A percentile compares a stretch with the other conserved stretches of the same genome.
These are phyloP conservation scores for Backusella morwellensis DNA, from an alignment of 192 early-diverging fungal genomes.

Conservation along the genomic window DNA sequence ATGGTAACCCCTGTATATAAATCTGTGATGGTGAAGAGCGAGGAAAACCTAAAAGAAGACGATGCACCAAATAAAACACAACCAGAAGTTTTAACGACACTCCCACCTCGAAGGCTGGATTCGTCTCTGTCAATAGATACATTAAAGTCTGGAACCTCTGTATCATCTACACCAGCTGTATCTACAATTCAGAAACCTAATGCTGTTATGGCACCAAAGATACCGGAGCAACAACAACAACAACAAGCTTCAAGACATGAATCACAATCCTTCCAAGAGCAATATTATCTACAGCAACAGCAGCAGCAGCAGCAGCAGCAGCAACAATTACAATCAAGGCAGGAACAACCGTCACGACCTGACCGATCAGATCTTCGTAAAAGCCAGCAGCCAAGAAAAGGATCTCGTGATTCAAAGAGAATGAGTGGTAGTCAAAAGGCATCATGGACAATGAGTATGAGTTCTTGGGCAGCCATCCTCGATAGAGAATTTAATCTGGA, in stretches of 20 bases:
- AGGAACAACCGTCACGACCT: not conserved
- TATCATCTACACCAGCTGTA: not conserved
- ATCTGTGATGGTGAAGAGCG: not conserved
- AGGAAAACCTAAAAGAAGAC: not conserved
- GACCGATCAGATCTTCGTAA: not conserved
- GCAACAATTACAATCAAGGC: not conserved
- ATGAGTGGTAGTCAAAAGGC: conserved; percentile 31
- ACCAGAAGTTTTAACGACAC: not conserved
- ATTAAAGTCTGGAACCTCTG: not conserved
- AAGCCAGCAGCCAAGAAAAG: not conserved
- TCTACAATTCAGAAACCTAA: not conserved
- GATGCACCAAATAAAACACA: not conserved
- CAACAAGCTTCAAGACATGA: not conserved
- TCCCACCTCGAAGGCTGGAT: not conserved
- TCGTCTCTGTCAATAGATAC: not conserved
- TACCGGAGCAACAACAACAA: not conserved
- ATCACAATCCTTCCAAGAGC: not conserved
- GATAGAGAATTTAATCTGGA: conserved; percentile 23
- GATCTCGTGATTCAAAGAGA: conserved; percentile 5
- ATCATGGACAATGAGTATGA: conserved; percentile 20
- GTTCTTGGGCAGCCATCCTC: conserved; percentile 19
- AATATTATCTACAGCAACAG: not conserved
- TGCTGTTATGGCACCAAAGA: not conserved
- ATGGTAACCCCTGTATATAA: conserved; percentile 7
- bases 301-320: not conserved